These are phyloP conservation scores for Lolium perenne DNA, from an alignment of 176 grass and related monocot species.

Conservation along the genomic window DNA sequence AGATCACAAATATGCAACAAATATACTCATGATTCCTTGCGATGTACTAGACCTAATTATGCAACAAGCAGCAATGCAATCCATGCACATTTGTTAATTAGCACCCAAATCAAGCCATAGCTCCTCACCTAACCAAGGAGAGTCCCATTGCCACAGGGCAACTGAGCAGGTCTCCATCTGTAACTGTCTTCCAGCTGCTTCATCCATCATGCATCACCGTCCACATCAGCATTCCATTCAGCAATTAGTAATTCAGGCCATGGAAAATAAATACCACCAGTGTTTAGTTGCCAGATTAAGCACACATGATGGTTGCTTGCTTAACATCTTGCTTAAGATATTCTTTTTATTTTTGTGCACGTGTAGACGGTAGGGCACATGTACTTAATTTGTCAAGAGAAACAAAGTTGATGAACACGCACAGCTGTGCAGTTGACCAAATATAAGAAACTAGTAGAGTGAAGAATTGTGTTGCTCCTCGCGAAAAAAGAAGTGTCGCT, in stretches of 20 bases:
- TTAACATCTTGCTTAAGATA: conserved; percentile 33
- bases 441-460: conserved; percentile 13
- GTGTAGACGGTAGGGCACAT: conserved; percentile 21
- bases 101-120: conserved; percentile 27
- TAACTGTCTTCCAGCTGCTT: conserved; percentile 26
- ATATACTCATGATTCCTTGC: background rate
- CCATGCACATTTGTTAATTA: conserved; percentile 27
- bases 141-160: conserved; percentile 13
- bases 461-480: conserved; percentile 16
- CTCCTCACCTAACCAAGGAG: conserved; percentile 48
- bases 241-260: conserved; percentile 23
- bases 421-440: conserved; percentile 36
- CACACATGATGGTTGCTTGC: conserved; percentile 17
- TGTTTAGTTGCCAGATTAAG: conserved; percentile 22
- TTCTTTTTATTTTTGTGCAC: background rate
- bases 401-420: conserved; percentile 10
- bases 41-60: conserved; percentile 2
- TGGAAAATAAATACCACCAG: conserved; percentile 27
- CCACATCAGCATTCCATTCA: conserved; percentile 35
- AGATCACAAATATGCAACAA: background rate
- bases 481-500: conserved; percentile 16
- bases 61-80: conserved; percentile 10
- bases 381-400: conserved; percentile 1
- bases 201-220: conserved; percentile 32
- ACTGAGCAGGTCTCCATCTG: conserved; percentile 28